These are phyloP conservation scores for Microsporum audouinii DNA, from an alignment of 2,329 filamentous ascomycete genomes.

Conservation along the genomic window DNA sequence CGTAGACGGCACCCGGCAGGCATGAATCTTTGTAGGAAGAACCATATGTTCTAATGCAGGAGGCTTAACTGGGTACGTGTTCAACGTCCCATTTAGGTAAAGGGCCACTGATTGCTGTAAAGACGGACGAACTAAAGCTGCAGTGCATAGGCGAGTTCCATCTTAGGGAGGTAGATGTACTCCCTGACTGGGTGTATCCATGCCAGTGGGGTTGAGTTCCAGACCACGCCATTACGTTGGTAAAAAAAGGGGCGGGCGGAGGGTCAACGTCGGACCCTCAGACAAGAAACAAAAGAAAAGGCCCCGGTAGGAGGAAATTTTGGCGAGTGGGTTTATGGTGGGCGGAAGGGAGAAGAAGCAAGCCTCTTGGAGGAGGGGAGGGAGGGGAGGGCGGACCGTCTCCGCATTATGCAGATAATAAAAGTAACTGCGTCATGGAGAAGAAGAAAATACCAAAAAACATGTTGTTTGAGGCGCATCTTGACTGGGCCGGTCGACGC, in stretches of 20 bases:
- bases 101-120: background rate
- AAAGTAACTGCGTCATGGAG: background rate
- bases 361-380: background rate
- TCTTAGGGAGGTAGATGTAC: background rate
- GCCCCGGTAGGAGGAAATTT: background rate
- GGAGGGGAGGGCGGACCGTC: background rate
- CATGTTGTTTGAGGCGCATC: background rate
- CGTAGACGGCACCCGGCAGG: background rate
- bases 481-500: background rate
- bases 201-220: background rate
- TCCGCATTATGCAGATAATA: slow-evolving; percentile 3
- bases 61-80: background rate
- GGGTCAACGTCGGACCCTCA: background rate
- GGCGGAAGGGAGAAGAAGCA: background rate
- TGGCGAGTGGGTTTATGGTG: background rate
- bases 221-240: background rate
- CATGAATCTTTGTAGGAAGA: background rate
- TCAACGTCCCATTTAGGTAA: slow-evolving; percentile 2
- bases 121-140: background rate
- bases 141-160: slow-evolving; percentile 1
- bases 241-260: background rate
- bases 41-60: background rate
- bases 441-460: background rate
- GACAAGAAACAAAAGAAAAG: background rate
- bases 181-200: slow-evolving; percentile 1